Evolutionary conservation across 2,329 filamentous ascomycete genomes (phyloP), one percentile per base, ranked within the genome.

Genomic region (Neodidymelliopsis sp.): DNA sequence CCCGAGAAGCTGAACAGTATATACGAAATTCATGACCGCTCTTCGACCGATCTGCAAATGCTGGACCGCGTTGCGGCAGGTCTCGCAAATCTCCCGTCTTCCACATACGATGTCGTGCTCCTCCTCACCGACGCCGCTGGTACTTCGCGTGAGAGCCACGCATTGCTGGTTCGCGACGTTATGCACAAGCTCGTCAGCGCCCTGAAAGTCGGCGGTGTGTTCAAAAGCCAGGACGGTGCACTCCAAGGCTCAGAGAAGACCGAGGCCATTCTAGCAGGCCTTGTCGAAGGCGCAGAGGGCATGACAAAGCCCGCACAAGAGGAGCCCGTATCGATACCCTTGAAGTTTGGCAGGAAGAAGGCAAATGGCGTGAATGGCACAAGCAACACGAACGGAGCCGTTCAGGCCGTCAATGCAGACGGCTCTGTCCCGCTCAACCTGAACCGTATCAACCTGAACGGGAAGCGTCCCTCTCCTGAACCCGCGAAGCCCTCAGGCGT

Each of bases 41-140:
- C 81, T 56, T 79, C 82, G 34, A 93, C 91, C 54, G 94, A 99
- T 70, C 81, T 99, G 42, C 94, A 97, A 74, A 99, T 99, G 94
- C 88, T 99, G 54, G 94, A 99, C 77, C 90, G 94, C 40, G 83
- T 99, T 29, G 85, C 89, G 2, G 84, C 89, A 25, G 91, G 91
- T 54, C 80, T 96, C 27, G 90, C 94, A 48, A 79, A 85, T 6
- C 85, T 99, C 0, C 88, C 92, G 1, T 62, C 83, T 43, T 78
- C 84, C 37, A 89, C 89, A 44, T 99, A 99, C 78, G 90, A 95
- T 71, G 76, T 89, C 31, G 83, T 97, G 31, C 83, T 97, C 36
- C 82, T 99, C 43, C 85, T 97, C 55, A 88, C 89, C 56, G 90
- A 92, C 72, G 81, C 86, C 49, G 86, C 90, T 67, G 85, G 86